Conservation (phyloP, 306 rosid species). For the Gastrolobium villosum region DNA sequence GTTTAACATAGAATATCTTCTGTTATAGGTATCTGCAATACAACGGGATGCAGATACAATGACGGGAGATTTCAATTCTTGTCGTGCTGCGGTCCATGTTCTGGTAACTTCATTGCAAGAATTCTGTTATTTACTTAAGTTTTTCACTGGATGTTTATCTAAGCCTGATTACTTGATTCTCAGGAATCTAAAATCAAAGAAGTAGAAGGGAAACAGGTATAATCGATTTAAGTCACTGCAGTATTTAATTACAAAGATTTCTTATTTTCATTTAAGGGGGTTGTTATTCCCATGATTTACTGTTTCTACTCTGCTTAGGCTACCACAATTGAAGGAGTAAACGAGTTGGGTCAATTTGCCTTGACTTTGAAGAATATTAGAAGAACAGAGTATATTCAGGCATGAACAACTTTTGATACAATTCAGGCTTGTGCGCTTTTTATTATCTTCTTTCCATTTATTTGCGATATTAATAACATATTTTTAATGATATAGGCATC, state of each 20-base stretch:
- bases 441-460: constrained; percentile 35
- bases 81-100: constrained; percentile 61
- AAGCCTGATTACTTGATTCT: constrained; percentile 45
- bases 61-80: constrained; percentile 56
- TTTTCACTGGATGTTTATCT: constrained; percentile 35
- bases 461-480: constrained; percentile 24
- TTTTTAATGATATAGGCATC: constrained; percentile 58
- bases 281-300: constrained; percentile 34
- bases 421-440: not conserved
- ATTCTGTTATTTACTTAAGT: constrained; percentile 5
- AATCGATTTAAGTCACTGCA: constrained; percentile 19
- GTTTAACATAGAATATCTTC: constrained; percentile 36
- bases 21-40: constrained; percentile 66
- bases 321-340: constrained; percentile 64
- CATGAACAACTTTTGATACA: constrained; percentile 46
- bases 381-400: constrained; percentile 69
- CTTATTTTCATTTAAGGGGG: constrained; percentile 8
- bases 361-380: constrained; percentile 58
- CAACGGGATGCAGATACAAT: constrained; percentile 59
- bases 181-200: constrained; percentile 78
- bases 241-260: constrained; percentile 23
- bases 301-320: constrained; percentile 59
- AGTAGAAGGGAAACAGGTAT: constrained; percentile 91
- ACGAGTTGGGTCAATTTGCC: constrained; percentile 63
- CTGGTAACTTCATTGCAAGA: constrained; percentile 63